phyloP scores from a whole-genome alignment of 192 early-diverging fungal species.

The Paraglomus brasilianum region DNA sequence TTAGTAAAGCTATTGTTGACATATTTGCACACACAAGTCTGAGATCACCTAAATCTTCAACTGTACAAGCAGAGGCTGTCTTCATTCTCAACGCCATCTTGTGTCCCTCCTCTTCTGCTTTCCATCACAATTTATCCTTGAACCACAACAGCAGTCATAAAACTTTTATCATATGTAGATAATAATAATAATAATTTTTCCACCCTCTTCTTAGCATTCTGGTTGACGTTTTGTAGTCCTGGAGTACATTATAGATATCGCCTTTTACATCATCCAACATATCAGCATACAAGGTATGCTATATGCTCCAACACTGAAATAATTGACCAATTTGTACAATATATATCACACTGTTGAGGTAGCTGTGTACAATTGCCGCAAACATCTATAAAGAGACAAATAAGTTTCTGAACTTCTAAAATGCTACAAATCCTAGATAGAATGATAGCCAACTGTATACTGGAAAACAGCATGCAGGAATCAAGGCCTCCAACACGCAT shows the following conservation, averaged over 20 bases:
- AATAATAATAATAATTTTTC: constrained; percentile 18
- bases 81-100: constrained; percentile 25
- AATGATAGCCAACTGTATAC: constrained; percentile 32
- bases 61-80: constrained; percentile 5
- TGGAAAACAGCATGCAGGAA: constrained; percentile 34
- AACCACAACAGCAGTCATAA: constrained; percentile 16
- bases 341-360: constrained; percentile 23
- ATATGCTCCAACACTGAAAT: constrained; percentile 31
- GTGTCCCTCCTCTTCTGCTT: constrained; percentile 14
- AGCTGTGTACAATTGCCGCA: not conserved
- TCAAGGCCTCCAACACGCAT: constrained; percentile 11
- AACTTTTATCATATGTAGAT: constrained; percentile 25
- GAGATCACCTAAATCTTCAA: constrained; percentile 26
- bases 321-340: constrained; percentile 29
- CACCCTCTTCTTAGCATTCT: not conserved
- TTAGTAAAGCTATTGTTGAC: no score
- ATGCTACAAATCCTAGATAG: no score
- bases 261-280: constrained; percentile 20
- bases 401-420: no score
- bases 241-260: constrained; percentile 20
- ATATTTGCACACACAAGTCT: no score
- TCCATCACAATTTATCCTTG: constrained; percentile 18
- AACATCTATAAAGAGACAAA: constrained; percentile 25
- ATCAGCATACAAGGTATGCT: constrained; percentile 28
- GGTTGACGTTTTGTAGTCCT: not conserved